These are phyloP conservation scores for Phlebiopsis gigantea DNA, from an alignment of 768 basidiomycete species.

Conservation along the genomic window DNA sequence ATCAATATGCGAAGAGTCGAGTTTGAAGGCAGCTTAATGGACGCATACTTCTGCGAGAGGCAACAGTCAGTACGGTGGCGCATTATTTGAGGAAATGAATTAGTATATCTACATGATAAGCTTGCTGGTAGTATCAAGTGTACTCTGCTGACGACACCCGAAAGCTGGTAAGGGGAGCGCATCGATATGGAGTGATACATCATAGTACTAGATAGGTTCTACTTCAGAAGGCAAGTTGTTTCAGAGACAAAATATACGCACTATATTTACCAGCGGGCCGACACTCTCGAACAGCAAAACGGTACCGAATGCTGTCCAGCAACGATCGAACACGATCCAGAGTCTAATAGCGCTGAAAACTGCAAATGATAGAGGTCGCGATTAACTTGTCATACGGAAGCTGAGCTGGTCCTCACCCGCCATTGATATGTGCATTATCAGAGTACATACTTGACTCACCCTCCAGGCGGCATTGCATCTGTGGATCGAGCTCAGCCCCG, in stretches of 20 bases:
- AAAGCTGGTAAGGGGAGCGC: not conserved
- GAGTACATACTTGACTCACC: not conserved
- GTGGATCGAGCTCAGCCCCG: not conserved
- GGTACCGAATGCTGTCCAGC: not conserved
- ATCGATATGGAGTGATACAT: not conserved
- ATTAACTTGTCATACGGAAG: no score
- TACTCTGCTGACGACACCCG: not conserved
- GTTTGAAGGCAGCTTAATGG: not conserved
- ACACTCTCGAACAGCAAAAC: not conserved
- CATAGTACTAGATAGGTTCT: not conserved
- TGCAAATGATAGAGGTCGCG: not conserved
- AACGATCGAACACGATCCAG: not conserved
- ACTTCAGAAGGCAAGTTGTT: no score
- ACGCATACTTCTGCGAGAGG: not conserved
- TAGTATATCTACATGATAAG: not conserved
- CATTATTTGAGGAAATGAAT: not conserved
- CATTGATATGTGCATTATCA: not conserved
- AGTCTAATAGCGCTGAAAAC: not conserved
- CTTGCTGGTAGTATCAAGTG: not conserved
- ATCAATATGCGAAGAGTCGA: not conserved
- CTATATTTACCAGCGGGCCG: not conserved
- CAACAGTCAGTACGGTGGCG: not conserved
- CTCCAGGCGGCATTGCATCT: not conserved
- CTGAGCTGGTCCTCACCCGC: not conserved
- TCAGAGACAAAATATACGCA: not conserved